These are phyloP conservation scores for Calonectria honghensis DNA, from an alignment of 2,329 filamentous ascomycete genomes.

Conservation along the genomic window DNA sequence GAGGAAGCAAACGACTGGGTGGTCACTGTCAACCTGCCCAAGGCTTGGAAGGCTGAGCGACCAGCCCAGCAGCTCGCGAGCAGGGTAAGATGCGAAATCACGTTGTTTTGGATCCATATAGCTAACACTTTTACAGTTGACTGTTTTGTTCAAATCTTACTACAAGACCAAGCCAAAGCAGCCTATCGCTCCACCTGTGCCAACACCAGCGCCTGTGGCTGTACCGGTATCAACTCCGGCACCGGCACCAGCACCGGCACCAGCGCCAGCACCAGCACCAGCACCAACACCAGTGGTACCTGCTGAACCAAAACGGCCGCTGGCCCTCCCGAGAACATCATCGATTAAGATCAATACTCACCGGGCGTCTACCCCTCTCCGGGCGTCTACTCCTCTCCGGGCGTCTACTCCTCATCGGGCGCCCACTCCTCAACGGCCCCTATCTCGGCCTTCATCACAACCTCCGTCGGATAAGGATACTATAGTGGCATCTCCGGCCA, in stretches of 20 bases:
- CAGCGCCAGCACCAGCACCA: conserved; percentile 37
- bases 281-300: conserved; percentile 35
- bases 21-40: conserved; percentile 64
- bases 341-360: conserved; percentile 64
- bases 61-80: conserved; percentile 60
- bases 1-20: conserved; percentile 66
- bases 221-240: conserved; percentile 33
- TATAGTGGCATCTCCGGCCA: conserved; percentile 53
- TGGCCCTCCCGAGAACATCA: conserved; percentile 56
- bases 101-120: background rate
- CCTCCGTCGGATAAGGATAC: conserved; percentile 50
- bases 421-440: conserved; percentile 49
- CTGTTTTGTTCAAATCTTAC: conserved; percentile 63
- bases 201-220: conserved; percentile 30
- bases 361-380: conserved; percentile 55
- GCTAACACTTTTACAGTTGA: conserved; percentile 57
- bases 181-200: conserved; percentile 49
- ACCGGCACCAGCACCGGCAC: conserved; percentile 40
- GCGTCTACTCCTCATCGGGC: conserved; percentile 54
- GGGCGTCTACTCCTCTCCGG: conserved; percentile 55
- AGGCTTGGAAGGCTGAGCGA: conserved; percentile 64
- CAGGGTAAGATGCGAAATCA: conserved; percentile 56
- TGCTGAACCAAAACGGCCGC: conserved; percentile 56
- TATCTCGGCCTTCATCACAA: conserved; percentile 41
- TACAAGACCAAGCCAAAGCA: conserved; percentile 61